Base-by-base conservation (phyloP, 169 alveolate species). In the Theileria orientalis region DNA sequence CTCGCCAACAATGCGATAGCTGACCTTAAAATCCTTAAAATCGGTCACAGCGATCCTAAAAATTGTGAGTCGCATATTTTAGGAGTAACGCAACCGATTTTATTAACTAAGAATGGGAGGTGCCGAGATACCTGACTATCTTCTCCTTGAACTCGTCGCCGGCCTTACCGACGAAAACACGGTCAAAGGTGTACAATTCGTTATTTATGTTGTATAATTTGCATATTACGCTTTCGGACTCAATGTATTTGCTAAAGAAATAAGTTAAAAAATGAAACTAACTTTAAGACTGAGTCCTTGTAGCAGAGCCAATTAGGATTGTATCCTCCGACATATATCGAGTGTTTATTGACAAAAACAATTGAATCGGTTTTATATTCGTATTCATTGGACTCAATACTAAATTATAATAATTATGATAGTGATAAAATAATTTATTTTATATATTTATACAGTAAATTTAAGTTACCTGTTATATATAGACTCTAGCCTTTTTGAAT, bases 281-380 rank as follows among this genome's bases (percentile, higher is more conserved):
- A 64, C 74, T 62, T 63, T 37, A 70, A 46, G 35, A 57, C 60
- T 13, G 42, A 67, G 41, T 80, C 88, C 27, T 76, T 29, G 83
- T 82, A 80, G 62, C 83, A 70, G 19, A 80, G 33, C 88, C 88
- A 80, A 52, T 72, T 44, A 32, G 88, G 88, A 61, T 80, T 80
- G 67, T 80, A 80, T 8, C 88, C 88, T 25, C 88, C 88, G n/a
- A 80, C 61, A 51, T 80, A 80, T n/a, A 44, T 59, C 21, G 88
- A 73, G 13, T 51, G 3, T 46, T 70, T 41, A 52, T 70, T 82
- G 11, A 80, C 83, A 51, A 80, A 80, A 14, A 80, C 52, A 11
- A 80, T 42, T 13, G 84, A 72, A 47, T 80, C 88, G 49, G 52
- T 69, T 1, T 69, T 75, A 64, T 78, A 70, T 1, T 16, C 69